Base-by-base conservation (phyloP, 495 filamentous ascomycete species). In the Cryomyces antarcticus region DNA sequence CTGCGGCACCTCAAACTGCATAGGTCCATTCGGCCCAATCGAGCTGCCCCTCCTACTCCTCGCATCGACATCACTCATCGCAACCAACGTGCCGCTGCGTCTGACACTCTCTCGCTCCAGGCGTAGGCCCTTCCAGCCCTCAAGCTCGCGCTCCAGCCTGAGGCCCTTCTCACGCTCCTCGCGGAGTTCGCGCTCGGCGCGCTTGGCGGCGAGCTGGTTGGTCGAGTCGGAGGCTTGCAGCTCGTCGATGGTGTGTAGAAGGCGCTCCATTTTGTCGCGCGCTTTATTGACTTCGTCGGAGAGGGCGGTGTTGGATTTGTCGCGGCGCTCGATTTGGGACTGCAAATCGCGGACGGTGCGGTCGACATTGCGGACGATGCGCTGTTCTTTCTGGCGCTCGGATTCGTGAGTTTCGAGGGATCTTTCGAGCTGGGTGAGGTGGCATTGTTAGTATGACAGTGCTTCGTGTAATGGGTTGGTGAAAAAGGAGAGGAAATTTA, bases 261-360 rank as follows among this genome's bases (percentile, higher is more conserved):
- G 72, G 44, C 84, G 83, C 44, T 87, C 83, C 46, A 82, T 71
- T 62, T 87, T 92, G 56, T 95, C 89, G 35, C 89, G 82, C 50
- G 78, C 70, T 50, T 85, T 80, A 41, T 64, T 63, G 38, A 95
- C 62, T 46, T 96, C 89, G 30, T 93, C 86, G 48, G 70, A 67
- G 12, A 96, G 68, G 56, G 88, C 80, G 3, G 60, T 50, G 45
- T 82, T 79, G 40, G 77, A 73, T 61, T 93, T 95, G 37, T 95
- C 92, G 37, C 82, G 78, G 45, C 89, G 79, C 11, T 93, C 82
- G 52, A 97, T 81, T 60, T 96, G 89, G 9, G 77, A 69, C 61
- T 96, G 80, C 10, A 97, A 72, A 58, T 96, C 92, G 52, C 84
- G 83, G 48, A 97, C 86, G 1, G 78, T 88, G 43, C 89, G 85